A percentile compares a stretch with the other conserved stretches of the same genome.
phyloP scores from a whole-genome alignment of 2,329 filamentous ascomycete species.

The Alternaria sp. region DNA sequence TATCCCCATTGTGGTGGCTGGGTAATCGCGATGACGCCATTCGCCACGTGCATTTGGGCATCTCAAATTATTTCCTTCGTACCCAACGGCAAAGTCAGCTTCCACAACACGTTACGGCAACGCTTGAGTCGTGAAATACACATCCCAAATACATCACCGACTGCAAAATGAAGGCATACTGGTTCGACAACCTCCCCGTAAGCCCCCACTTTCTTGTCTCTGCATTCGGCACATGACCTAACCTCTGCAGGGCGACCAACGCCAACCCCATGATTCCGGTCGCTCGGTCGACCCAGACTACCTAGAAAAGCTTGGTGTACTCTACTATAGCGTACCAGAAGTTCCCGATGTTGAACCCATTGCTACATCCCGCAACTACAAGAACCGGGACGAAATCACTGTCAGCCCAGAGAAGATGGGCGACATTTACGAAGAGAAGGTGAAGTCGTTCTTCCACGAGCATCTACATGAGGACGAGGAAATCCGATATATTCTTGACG shows the following conservation, averaged over 20 bases:
- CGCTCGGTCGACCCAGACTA: slow-evolving; percentile 69
- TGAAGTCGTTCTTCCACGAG: slow-evolving; percentile 92
- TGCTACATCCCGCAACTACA: slow-evolving; percentile 80
- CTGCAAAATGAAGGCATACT: slow-evolving; percentile 72
- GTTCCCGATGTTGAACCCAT: slow-evolving; percentile 74
- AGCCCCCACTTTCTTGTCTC: not conserved
- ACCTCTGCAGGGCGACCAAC: slow-evolving; percentile 81
- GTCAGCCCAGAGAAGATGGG: slow-evolving; percentile 89
- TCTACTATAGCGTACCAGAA: slow-evolving; percentile 74
- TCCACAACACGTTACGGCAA: not conserved
- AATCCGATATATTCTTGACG: slow-evolving; percentile 91
- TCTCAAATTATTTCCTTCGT: slow-evolving; percentile 13
- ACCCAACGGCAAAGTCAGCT: slow-evolving; percentile 7
- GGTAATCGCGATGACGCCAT: slow-evolving; percentile 41
- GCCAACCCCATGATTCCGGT: slow-evolving; percentile 86
- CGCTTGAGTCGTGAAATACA: not conserved
- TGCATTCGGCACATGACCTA: slow-evolving; percentile 26
- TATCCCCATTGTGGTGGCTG: slow-evolving; percentile 17
- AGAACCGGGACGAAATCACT: slow-evolving; percentile 92
- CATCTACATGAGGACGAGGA: slow-evolving; percentile 98
- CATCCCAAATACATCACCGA: not conserved
- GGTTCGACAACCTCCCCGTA: slow-evolving; percentile 73
- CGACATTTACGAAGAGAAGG: slow-evolving; percentile 87
- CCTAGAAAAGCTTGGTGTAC: slow-evolving; percentile 78
- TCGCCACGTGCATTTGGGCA: slow-evolving; percentile 35